Evolutionary conservation across 1,284 basidiomycete genomes (phyloP), one percentile per base, ranked within the genome.

Genomic region (Papiliotrema nemorosa): DNA sequence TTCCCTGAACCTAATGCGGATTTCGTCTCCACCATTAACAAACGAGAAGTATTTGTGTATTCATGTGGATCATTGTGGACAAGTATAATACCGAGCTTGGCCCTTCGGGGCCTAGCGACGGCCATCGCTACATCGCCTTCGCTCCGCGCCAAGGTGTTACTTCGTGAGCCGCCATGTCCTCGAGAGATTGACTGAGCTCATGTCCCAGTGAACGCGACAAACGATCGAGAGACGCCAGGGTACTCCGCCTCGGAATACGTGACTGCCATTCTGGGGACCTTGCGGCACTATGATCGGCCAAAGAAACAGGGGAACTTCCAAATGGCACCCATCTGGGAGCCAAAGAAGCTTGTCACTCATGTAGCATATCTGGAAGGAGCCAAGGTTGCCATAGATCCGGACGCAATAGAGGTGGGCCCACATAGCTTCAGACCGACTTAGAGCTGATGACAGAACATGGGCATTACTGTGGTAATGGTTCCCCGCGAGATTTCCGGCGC

Each of bases 51-150:
- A 2, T 76, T 97, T 27, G 83, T 97, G 3, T 96, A 94, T 72
- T 91, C 89, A 2, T 93, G 90, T 69, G 91, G 90, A 1, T 93
- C 90, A 0, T 76, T 96, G 2, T 97, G 89, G 89, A 96, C 92
- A 24, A 90, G 88, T 61, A 88, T 97, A 58, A 83, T 96, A 16
- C 93, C 94, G 0, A 96, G 92, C 69, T 80, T 98, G 16, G 86
- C 88, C 0, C 75, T 98, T 14, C 83, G 85, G 45, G 88, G 88
- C 5, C 84, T 97, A 4, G 90, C 86, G 1, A 76, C 81, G 26
- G 81, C 82, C 10, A 93, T 97, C 53, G 88, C 89, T 6, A 78
- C 81, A 36, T 92, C 90, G 14, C 75, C 76, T 3, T 79, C 80
- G 7, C 77, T 97, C 14, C 80, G 80, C 34, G 86, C 85, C 34